Evolutionary conservation across 257 asterid species (phyloP).

Genomic region (Salvia hispanica): DNA sequence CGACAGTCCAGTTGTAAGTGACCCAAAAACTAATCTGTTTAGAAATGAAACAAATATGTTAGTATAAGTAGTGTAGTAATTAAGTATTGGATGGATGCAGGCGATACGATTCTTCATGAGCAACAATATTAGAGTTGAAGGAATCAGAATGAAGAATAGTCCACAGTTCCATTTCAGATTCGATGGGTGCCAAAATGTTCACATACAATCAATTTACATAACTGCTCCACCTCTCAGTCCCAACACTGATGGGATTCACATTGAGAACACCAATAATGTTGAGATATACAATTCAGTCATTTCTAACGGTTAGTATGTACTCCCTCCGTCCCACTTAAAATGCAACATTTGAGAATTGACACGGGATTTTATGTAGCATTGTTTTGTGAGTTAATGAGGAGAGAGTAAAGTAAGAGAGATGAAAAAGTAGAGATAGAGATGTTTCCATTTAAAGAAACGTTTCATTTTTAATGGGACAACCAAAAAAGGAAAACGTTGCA

Average conservation of each 20-base stretch:
- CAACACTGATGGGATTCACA: conserved; percentile 69
- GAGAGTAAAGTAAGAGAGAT: too few relatives aligned
- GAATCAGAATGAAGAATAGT: conserved; percentile 51
- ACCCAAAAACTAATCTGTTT: too few relatives aligned
- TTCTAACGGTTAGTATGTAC: conserved; percentile 49
- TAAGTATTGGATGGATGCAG: conserved; percentile 26
- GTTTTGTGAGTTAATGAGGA: too few relatives aligned
- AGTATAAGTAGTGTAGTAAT: too few relatives aligned
- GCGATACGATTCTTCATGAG: conserved; percentile 71
- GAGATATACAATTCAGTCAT: conserved; percentile 53
- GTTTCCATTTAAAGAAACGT: too few relatives aligned
- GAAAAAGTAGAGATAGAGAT: too few relatives aligned
- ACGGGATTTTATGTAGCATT: too few relatives aligned
- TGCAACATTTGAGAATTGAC: too few relatives aligned
- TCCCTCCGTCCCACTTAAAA: too few relatives aligned
- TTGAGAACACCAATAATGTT: conserved; percentile 57
- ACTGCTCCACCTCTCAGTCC: conserved; percentile 62
- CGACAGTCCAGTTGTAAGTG: conserved; percentile 70
- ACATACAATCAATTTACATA: conserved; percentile 50
- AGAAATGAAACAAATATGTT: too few relatives aligned
- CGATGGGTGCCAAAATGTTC: conserved; percentile 57
- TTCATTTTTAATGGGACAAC: too few relatives aligned
- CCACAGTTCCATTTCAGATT: conserved; percentile 69
- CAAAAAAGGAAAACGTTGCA: too few relatives aligned
- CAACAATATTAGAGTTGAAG: conserved; percentile 57